These are phyloP conservation scores for Penicillium crustosum DNA, from an alignment of 2,329 filamentous ascomycete genomes.

Conservation along the genomic window DNA sequence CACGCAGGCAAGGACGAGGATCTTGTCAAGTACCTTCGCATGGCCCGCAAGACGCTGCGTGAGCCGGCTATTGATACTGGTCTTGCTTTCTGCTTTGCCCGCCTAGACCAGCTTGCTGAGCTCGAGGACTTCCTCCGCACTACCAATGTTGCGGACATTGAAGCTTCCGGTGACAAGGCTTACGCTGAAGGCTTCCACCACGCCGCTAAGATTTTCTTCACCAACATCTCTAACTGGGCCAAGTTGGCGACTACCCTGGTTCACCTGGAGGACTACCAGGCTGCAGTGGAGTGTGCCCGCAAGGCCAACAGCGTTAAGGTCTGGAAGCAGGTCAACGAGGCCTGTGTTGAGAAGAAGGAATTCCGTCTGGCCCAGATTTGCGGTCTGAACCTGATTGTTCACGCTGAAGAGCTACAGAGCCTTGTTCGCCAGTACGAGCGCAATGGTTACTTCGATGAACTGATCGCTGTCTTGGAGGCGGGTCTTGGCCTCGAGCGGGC, in stretches of 20 bases:
- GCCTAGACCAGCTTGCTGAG: slow-evolving; percentile 86
- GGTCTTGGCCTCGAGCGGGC: slow-evolving; percentile 88
- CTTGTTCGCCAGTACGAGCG: slow-evolving; percentile 96
- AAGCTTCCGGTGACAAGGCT: slow-evolving; percentile 96
- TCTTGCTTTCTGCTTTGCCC: slow-evolving; percentile 88
- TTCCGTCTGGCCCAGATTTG: slow-evolving; percentile 99
- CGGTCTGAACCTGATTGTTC: slow-evolving; percentile 94
- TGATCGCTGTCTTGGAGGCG: slow-evolving; percentile 90
- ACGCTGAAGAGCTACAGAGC: slow-evolving; percentile 90
- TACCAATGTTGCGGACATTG: slow-evolving; percentile 92
- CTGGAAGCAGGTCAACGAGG: slow-evolving; percentile 97
- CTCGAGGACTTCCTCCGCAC: slow-evolving; percentile 93
- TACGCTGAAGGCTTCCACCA: slow-evolving; percentile 92
- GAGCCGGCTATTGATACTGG: slow-evolving; percentile 92
- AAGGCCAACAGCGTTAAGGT: slow-evolving; percentile 99
- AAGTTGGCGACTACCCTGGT: slow-evolving; percentile 97
- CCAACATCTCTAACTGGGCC: slow-evolving; percentile 98
- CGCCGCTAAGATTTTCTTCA: slow-evolving; percentile 98
- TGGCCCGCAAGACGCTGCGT: slow-evolving; percentile 94
- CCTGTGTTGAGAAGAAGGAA: slow-evolving; percentile 95
- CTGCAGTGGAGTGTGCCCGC: slow-evolving; percentile 92
- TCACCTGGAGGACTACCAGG: slow-evolving; percentile 96
- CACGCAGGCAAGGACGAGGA: slow-evolving; percentile 98
- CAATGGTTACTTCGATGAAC: slow-evolving; percentile 97
- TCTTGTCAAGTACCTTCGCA: slow-evolving; percentile 90